Conservation (phyloP, 345 rosid genomes). For the Combretum micranthum region DNA sequence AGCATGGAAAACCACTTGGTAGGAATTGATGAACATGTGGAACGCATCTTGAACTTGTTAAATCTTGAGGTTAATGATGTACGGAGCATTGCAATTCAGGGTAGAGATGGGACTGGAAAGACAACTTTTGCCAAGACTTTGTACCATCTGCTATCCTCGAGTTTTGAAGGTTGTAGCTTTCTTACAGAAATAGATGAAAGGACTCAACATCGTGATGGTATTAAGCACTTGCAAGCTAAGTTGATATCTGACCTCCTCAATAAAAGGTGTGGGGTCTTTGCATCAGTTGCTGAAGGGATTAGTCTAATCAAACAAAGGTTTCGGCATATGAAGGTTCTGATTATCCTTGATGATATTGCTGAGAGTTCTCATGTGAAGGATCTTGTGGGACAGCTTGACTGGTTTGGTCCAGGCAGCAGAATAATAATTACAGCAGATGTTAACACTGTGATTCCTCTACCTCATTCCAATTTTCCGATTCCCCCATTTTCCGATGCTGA, state of each 20-base stretch:
- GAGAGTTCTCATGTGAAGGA: neutral
- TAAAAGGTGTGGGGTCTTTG: neutral
- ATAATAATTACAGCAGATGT: constrained; percentile 11
- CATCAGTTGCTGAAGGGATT: neutral
- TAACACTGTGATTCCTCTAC: neutral
- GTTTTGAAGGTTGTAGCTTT: constrained; percentile 22
- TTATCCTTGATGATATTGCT: constrained; percentile 7
- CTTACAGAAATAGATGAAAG: constrained; percentile 18
- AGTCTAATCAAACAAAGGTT: neutral
- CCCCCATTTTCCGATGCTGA: too few relatives aligned
- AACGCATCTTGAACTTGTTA: neutral
- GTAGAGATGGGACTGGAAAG: neutral
- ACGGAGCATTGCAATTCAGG: neutral
- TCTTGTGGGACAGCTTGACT: neutral
- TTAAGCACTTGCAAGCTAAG: neutral
- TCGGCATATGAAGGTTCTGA: neutral
- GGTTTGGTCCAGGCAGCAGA: neutral
- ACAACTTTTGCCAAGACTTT: neutral
- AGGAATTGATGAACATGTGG: neutral
- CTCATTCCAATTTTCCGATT: fast-evolving
- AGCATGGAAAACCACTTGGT: neutral
- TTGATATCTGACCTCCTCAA: constrained; percentile 4
- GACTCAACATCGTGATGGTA: fast-evolving
- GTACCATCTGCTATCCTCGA: constrained; percentile 3
- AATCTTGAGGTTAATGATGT: neutral